phyloP scores from a whole-genome alignment of 2,329 filamentous ascomycete species.

The Immersiporthe knoxdaviesiana region DNA sequence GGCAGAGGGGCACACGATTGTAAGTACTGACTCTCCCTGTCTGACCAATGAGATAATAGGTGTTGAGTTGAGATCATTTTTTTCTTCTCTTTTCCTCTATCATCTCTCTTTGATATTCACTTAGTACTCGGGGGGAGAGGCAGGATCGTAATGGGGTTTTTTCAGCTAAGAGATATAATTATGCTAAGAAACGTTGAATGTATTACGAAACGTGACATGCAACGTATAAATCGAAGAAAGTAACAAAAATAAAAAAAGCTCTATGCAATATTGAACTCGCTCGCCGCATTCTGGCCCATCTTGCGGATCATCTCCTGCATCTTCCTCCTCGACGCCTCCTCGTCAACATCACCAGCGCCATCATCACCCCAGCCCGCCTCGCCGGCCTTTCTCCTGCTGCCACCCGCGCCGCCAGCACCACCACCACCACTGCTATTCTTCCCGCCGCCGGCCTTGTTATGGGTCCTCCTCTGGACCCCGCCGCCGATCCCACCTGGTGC shows the following conservation, averaged over 20 bases:
- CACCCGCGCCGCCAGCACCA: constrained; percentile 23
- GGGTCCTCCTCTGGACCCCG: constrained; percentile 52
- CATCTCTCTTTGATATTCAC: neutral
- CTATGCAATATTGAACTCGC: constrained; percentile 67
- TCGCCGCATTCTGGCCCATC: constrained; percentile 52
- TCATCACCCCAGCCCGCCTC: constrained; percentile 45
- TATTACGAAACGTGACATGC: neutral
- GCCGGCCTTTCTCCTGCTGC: constrained; percentile 31
- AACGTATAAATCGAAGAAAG: neutral
- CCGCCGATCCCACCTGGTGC: constrained; percentile 80
- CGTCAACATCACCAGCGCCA: constrained; percentile 50
- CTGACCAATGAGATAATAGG: neutral
- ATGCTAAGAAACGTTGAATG: neutral
- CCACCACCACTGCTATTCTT: constrained; percentile 43
- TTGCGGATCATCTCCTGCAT: constrained; percentile 63
- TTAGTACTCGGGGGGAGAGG: neutral
- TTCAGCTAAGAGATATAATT: neutral
- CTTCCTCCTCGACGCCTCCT: constrained; percentile 66
- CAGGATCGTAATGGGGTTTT: too few species aligned
- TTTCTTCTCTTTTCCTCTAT: neutral
- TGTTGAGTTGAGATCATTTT: neutral
- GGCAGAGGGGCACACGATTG: neutral
- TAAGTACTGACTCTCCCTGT: neutral
- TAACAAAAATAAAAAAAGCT: neutral
- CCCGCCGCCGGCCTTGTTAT: too few species aligned